Base-by-base conservation (phyloP, 1,284 basidiomycete species). In the Ustilago shanxiensis region DNA sequence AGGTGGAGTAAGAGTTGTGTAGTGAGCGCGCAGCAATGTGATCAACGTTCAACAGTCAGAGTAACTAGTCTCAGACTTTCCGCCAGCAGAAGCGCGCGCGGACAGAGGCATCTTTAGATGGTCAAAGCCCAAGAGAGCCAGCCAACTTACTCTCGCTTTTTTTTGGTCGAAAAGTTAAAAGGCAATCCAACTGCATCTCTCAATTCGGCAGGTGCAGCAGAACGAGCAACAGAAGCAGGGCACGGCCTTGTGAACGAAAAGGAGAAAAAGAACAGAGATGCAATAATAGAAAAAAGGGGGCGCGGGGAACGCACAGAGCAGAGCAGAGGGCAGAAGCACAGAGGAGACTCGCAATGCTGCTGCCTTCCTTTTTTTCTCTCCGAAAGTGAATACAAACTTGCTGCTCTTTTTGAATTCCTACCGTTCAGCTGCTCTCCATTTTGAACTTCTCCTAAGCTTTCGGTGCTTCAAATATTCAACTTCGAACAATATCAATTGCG, bases 401-500 rank as follows among this genome's bases (percentile, higher is more conserved):
- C 29, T 58, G 56, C 56, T 47, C 26, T 28, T 45, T 55, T 54
- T 5, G 35, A 50, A 60, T 60, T 52, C 57, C 11, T 10, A 14
- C 28, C 18, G 24, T 50, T 11, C 10, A 49, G 24, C 24, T 24
- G 22, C 31, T 28, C 49, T 60, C 24, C 10, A 26, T 28, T 53
- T 61, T 61, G 37, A 67, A 68, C 66, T 68, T 68, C 60, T 68
- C 66, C 22, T 41, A 24, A 22, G 47, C 24, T 60, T 45, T 58
- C 66, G 60, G 66, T 53, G 31, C 57, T 60, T 61, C 37, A 68
- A 64, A 57, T 58, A 18, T 61, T 68, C 54, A 66, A 66, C 63
- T 67, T 60, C 58, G 45, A 44, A 56, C 44, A 39, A 24, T 22
- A 11, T 59, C 45, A 54, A 2, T 24, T 26, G 47, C 47, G 22